Evolutionary conservation across 2,329 filamentous ascomycete species (phyloP), one percentile per base, ranked within the genome.

Genomic region (Orbilia javanica): DNA sequence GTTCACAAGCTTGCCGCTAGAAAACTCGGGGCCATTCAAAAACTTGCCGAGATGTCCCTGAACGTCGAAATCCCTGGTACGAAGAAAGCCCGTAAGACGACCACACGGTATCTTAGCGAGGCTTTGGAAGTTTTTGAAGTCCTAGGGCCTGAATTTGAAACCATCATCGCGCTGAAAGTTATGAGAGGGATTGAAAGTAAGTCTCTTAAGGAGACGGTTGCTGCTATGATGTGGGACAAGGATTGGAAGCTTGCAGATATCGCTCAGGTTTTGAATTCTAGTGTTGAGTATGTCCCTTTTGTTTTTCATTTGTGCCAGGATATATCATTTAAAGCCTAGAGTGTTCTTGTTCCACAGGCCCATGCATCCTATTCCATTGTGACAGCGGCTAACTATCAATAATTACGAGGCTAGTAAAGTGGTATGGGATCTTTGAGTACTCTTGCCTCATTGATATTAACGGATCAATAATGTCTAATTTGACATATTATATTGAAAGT

Each of bases 161-260:
- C 7, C 3, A n/a, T 64, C 15, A 48, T 64, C n/a, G 13, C 15
- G 2, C 2, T 48, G 15, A 64, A 64, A n/a, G 25, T 64, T 6
- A 48, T 64, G 13, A 46, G 31, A n/a, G 60, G 60, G 1, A 46
- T 64, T 20, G 42, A 64, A 20, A 34, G 29, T n/a, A 46, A 64
- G 25, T 31, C 39, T 39, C 60, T 64, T 4, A 64, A 64, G 13
- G 27, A 34, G 25, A 48, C 29, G 3, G 42, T 64, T 13, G 22
- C 60, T 1, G 10, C n/a, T 3, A 31, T 48, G n/a, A 64, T 64
- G 60, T 64, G 22, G 22, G 42, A 48, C 15, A 64, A 46, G 25
- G 36, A 31, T 2, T 64, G 39, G 60, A 64, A 18, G 11, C 22
- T 64, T 11, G 10, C 20, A 4, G 18, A 31, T 8, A 6, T 64